Evolutionary conservation across 2,329 filamentous ascomycete genomes (phyloP).

Genomic region (Monosporascus cannonballus): DNA sequence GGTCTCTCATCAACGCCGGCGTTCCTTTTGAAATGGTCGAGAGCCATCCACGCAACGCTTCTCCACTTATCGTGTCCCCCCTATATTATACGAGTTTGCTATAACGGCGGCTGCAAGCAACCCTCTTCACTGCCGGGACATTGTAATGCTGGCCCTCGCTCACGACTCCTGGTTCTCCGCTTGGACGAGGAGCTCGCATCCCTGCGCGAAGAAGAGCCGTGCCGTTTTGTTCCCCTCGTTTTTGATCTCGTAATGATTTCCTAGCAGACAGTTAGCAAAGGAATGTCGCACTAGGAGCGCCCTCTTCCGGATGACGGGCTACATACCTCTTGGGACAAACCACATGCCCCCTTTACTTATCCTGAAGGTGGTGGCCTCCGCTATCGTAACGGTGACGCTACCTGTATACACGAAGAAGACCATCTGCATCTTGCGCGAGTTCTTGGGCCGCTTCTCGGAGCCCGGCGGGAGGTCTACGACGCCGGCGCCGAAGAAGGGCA

Average conservation of each 20-base stretch:
- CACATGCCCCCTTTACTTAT: slow-evolving; percentile 85
- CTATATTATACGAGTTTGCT: too few species aligned
- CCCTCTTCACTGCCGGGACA: too few species aligned
- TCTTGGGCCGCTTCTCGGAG: slow-evolving; percentile 82
- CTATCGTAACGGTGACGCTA: slow-evolving; percentile 72
- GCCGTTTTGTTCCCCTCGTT: slow-evolving; percentile 71
- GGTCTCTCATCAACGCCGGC: too few species aligned
- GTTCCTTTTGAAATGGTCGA: too few species aligned
- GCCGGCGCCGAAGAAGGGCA: slow-evolving; percentile 83
- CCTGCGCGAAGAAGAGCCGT: slow-evolving; percentile 88
- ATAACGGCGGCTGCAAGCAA: too few species aligned
- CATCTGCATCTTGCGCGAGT: slow-evolving; percentile 94
- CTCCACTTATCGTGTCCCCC: too few species aligned
- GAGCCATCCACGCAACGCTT: too few species aligned
- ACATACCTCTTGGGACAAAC: slow-evolving; percentile 89
- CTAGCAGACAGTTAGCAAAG: slow-evolving; percentile 38
- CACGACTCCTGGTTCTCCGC: slow-evolving; percentile 12
- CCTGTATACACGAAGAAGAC: slow-evolving; percentile 87
- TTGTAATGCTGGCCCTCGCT: too few species aligned
- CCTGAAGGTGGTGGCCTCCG: slow-evolving; percentile 64
- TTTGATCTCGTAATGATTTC: slow-evolving; percentile 86
- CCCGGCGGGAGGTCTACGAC: slow-evolving; percentile 83
- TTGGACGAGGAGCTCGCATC: slow-evolving; percentile 50
- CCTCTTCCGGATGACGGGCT: background rate
- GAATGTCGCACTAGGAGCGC: background rate